Evolutionary conservation across 2,329 filamentous ascomycete genomes (phyloP), one percentile per base, ranked within the genome.

Genomic region (Aspergillus oerlinghausenensis): DNA sequence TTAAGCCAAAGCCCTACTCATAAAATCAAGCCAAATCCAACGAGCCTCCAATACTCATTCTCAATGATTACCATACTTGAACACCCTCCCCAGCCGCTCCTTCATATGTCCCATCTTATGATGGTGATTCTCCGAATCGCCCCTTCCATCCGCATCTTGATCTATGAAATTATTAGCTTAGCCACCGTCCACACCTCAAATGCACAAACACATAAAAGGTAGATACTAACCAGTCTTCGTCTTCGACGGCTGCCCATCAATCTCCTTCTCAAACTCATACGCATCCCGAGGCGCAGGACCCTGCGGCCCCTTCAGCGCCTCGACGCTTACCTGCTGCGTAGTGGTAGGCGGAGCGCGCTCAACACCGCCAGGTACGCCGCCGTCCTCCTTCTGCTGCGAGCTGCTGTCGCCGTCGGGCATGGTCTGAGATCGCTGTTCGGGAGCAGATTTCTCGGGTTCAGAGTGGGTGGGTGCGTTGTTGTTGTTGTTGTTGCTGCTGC

Each of bases 61-160:
- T 35, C 42, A 49, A 23, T 58, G 55, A 49, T 59, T 54, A n/a
- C 32, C 51, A 49, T 62, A 58, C n/a, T 57, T 57, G 14, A 62
- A 40, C 17, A 60, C 60, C 49, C 62, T 68, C 11, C 63, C 63
- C 58, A 80, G 67, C 65, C 70, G 69, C 62, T 68, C 67, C 63
- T 70, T 75, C 61, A 67, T 54, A 29, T 67, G 67, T 11, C 60
- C 47, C 21, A 70, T 52, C 25, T 57, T 60, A 19, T 57, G 55
- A 32, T 55, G 55, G 3, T 61, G 57, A 23, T 38, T 23, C 21
- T 29, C 25, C 25, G 49, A 23, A 47, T 47, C 21, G 3, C 55
- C 49, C 28, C 53, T 52, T 8, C 49, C 35, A 9, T 38, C 38
- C 28, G 35, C 21, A 19, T 28, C 25, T 17, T n/a, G 42, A 10